These are phyloP conservation scores for Yamadazyma buinensis DNA, from an alignment of 1,139 yeast species.

Conservation along the genomic window DNA sequence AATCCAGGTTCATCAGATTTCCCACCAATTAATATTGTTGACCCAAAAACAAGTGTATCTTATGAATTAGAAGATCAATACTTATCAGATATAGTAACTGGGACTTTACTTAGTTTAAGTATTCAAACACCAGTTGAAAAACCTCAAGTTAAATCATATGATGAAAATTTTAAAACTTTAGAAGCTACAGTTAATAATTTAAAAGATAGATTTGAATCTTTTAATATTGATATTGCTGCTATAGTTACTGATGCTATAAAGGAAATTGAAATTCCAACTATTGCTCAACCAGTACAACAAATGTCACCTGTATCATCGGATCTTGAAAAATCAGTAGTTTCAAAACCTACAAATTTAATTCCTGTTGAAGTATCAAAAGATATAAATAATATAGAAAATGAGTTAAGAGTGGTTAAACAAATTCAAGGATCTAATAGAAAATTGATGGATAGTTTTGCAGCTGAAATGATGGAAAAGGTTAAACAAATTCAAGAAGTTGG, in stretches of 20 bases:
- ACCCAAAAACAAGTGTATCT: conserved; percentile 53
- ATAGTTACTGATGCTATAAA: conserved; percentile 10
- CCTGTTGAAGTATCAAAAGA: conserved; percentile 3
- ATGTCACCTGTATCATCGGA: conserved; percentile 1
- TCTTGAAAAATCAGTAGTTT: not conserved
- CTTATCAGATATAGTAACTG: conserved; percentile 54
- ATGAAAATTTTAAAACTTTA: conserved; percentile 3
- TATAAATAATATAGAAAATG: conserved; percentile 39
- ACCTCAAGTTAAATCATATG: conserved; percentile 8
- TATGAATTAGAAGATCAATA: conserved; percentile 79
- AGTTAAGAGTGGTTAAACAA: conserved; percentile 63
- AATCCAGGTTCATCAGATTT: conserved; percentile 68
- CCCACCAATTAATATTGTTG: conserved; percentile 80
- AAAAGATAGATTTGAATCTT: conserved; percentile 7
- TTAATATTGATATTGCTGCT: conserved; percentile 5
- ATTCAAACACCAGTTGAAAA: conserved; percentile 27
- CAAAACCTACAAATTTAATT: not conserved
- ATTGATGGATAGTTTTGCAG: conserved; percentile 40
- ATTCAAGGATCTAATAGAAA: conserved; percentile 46
- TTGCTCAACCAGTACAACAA: not conserved
- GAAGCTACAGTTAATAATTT: conserved; percentile 4
- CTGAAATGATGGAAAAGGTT: conserved; percentile 44
- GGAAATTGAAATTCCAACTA: conserved; percentile 6
- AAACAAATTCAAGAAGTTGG: conserved; percentile 46
- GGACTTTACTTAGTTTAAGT: conserved; percentile 53